These are phyloP conservation scores for Naganishia sp. DNA, from an alignment of 1,284 basidiomycete species.

Conservation along the genomic window DNA sequence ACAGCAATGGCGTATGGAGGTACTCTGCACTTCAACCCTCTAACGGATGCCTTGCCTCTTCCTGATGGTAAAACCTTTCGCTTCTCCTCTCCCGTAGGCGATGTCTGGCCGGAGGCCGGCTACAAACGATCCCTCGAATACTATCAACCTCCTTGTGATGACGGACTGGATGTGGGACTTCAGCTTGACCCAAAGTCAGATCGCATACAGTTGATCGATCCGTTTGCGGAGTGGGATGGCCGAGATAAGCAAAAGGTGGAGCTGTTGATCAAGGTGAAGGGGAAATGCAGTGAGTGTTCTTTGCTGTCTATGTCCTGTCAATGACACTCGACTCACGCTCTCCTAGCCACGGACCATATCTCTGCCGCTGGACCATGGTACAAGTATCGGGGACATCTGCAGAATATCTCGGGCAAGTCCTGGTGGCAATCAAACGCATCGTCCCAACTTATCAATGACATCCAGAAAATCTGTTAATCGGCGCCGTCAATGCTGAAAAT, in stretches of 20 bases:
- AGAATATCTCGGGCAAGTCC: conserved; percentile 89
- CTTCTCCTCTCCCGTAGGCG: conserved; percentile 77
- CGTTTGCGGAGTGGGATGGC: conserved; percentile 75
- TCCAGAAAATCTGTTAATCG: conserved; percentile 51
- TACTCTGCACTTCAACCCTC: conserved; percentile 81
- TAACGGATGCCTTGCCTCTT: conserved; percentile 70
- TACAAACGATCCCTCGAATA: conserved; percentile 69
- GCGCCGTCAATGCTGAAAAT: conserved; percentile 48
- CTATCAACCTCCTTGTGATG: conserved; percentile 72
- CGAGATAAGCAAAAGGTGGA: conserved; percentile 64
- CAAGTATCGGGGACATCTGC: conserved; percentile 85
- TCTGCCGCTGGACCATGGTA: conserved; percentile 92
- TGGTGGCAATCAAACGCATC: conserved; percentile 42
- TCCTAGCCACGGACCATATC: conserved; percentile 85
- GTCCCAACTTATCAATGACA: neutral
- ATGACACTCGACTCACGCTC: neutral
- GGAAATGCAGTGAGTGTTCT: conserved; percentile 66
- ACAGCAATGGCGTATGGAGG: conserved; percentile 79
- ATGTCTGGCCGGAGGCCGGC: conserved; percentile 75
- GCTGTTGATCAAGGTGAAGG: conserved; percentile 82
- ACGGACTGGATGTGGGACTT: conserved; percentile 71
- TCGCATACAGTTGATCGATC: conserved; percentile 76
- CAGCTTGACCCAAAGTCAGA: conserved; percentile 71
- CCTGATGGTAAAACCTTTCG: conserved; percentile 73
- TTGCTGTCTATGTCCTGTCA: neutral